Evolutionary conservation across 352 stramenopile species (phyloP), one percentile per base, ranked within the genome.

Genomic region (Phytophthora megakarya): DNA sequence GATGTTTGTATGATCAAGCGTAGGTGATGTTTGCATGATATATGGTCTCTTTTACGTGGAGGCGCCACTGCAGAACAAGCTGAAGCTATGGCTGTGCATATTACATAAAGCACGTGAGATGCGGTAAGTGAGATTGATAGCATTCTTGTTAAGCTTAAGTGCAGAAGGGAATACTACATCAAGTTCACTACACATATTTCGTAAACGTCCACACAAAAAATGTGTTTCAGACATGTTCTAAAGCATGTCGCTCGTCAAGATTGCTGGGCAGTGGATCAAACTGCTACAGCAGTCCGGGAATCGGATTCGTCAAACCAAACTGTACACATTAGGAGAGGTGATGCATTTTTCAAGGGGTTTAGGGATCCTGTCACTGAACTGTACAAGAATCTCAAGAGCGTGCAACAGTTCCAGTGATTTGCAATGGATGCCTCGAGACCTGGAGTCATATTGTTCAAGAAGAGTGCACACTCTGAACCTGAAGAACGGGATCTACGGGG

Each of bases 121-220:
- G 26, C 9, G 26, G 26, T 10, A 32, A 32, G 9, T 32, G 26
- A 5, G 5, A 32, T 5, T 32, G 26, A 32, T 32, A 32, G 5
- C 26, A 9, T 49, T 65, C 19, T 39, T 65, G 10, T 21, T 65
- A n/a, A 23, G 28, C 39, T 30, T 38, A 35, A 25, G 25, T 42
- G 8, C 19, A 64, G 16, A 55, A 55, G 46, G 52, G 37, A 5
- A 11, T 28, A 6, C 54, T 53, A 3, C 33, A 61, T 39, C 12
- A 11, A 3, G 22, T 61, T 5, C 16, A 38, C 23, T 51, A 49
- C 35, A 63, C 55, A 18, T 70, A 60, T 25, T 64, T 70, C 25
- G 46, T 70, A 1, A 70, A 70, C 13, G 61, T 45, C 9, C 46
- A 63, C 39, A 69, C 53, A 19, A 70, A 60, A 37, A 70, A 55